Evolutionary conservation across 2,329 filamentous ascomycete genomes (phyloP).

Genomic region (Fusarium dlaminii): DNA sequence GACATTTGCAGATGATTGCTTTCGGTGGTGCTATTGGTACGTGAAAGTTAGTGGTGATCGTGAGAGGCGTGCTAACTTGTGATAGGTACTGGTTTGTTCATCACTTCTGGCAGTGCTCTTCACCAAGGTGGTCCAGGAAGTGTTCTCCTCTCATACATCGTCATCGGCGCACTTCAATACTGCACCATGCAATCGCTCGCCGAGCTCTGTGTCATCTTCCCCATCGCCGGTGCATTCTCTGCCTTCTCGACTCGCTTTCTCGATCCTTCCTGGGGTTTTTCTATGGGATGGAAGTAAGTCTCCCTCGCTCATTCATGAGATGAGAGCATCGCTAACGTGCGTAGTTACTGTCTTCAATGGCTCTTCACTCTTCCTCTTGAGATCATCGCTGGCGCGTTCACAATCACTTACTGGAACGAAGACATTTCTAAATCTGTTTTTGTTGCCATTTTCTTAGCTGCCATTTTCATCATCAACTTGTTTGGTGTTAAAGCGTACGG

Average conservation of each 20-base stretch:
- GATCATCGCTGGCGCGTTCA: slow-evolving; percentile 86
- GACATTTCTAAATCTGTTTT: slow-evolving; percentile 75
- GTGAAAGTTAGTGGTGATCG: background rate
- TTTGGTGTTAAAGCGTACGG: slow-evolving; percentile 92
- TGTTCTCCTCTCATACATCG: slow-evolving; percentile 76
- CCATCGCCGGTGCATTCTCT: slow-evolving; percentile 90
- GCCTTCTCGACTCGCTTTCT: slow-evolving; percentile 94
- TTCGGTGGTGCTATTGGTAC: slow-evolving; percentile 89
- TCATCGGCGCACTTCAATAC: slow-evolving; percentile 88
- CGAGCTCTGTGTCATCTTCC: slow-evolving; percentile 89
- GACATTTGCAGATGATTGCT: slow-evolving; percentile 97
- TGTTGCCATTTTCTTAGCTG: slow-evolving; percentile 80
- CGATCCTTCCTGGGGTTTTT: slow-evolving; percentile 93
- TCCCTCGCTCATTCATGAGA: background rate
- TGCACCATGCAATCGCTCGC: slow-evolving; percentile 92
- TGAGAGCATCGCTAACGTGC: background rate
- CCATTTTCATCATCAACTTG: slow-evolving; percentile 84
- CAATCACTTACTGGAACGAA: slow-evolving; percentile 81
- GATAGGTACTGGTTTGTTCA: slow-evolving; percentile 84
- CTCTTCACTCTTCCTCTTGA: slow-evolving; percentile 84
- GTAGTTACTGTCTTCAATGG: slow-evolving; percentile 87
- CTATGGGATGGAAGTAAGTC: slow-evolving; percentile 91
- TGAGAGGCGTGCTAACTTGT: background rate
- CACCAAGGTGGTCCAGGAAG: slow-evolving; percentile 80
- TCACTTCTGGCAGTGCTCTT: slow-evolving; percentile 80